These are phyloP conservation scores for Capillidium heterosporum DNA, from an alignment of 371 early-diverging fungal species.

Conservation along the genomic window DNA sequence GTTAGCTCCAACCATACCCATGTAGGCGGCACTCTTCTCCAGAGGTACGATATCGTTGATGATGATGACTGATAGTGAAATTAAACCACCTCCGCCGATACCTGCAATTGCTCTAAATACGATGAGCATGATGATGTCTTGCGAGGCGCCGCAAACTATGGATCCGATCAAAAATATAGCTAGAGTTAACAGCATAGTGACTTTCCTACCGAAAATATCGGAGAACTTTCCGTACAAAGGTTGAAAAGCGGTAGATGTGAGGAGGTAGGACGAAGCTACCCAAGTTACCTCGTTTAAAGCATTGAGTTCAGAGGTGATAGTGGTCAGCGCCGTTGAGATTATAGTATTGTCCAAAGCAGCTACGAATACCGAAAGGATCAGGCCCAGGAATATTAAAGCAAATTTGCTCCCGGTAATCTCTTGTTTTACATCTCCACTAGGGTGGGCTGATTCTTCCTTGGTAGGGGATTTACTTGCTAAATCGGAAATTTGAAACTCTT, in stretches of 20 bases:
- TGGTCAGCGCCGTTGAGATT: slow-evolving; percentile 4
- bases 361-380: slow-evolving; percentile 5
- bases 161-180: slow-evolving; percentile 26
- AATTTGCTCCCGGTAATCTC: too few species aligned
- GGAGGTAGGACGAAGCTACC: slow-evolving; percentile 29
- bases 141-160: slow-evolving; percentile 27
- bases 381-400: too few species aligned
- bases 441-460: too few species aligned
- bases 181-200: slow-evolving; percentile 21
- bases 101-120: slow-evolving; percentile 35
- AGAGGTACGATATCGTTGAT: slow-evolving; percentile 24
- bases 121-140: slow-evolving; percentile 37
- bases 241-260: slow-evolving; percentile 28
- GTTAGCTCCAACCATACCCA: slow-evolving; percentile 24
- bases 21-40: slow-evolving; percentile 22
- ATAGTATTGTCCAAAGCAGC: slow-evolving; percentile 10
- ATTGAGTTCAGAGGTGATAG: slow-evolving; percentile 8
- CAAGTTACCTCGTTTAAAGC: slow-evolving; percentile 8
- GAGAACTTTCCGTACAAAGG: slow-evolving; percentile 37
- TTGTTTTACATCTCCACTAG: too few species aligned
- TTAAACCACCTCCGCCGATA: slow-evolving; percentile 56
- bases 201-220: slow-evolving; percentile 42
- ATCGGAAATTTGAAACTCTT: too few species aligned
- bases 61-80: slow-evolving; percentile 43
- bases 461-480: too few species aligned